Conservation (phyloP, 208 protist species). For the Acanthamoeba rhysodes region DNA sequence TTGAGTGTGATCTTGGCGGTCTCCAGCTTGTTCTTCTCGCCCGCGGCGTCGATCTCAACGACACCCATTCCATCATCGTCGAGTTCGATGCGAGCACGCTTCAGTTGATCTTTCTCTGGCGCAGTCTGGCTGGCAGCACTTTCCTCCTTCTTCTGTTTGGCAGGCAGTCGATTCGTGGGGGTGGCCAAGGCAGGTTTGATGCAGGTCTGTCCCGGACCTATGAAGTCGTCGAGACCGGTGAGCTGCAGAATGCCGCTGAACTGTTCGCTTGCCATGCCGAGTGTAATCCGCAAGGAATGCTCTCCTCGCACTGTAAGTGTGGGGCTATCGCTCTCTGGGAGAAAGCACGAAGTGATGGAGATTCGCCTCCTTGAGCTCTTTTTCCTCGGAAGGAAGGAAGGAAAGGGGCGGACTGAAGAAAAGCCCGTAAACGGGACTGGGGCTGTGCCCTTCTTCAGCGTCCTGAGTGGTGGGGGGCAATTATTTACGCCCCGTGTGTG, state of each 20-base stretch:
- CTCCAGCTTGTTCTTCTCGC: conserved; percentile 81
- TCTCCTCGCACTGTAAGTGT: no score
- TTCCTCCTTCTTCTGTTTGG: background rate
- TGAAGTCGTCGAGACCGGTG: conserved; percentile 90
- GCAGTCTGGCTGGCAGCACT: no score
- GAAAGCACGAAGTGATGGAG: no score
- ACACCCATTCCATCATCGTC: conserved; percentile 79
- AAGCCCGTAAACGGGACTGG: no score
- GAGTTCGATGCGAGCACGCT: conserved; percentile 76
- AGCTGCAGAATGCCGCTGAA: conserved; percentile 86
- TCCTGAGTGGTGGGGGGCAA: no score
- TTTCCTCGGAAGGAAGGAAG: no score
- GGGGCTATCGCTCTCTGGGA: no score
- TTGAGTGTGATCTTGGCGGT: conserved; percentile 90
- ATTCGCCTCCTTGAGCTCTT: no score
- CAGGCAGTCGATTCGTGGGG: background rate
- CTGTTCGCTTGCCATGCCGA: conserved; percentile 56
- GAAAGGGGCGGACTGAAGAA: no score
- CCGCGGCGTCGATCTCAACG: conserved; percentile 80
- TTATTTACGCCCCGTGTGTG: no score
- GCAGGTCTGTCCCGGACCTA: conserved; percentile 89
- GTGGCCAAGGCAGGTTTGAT: conserved; percentile 83
- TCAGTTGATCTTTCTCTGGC: background rate
- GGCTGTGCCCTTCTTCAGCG: no score
- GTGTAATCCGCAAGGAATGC: background rate